phyloP scores from a whole-genome alignment of 2,329 filamentous ascomycete genomes.

The Dendrostoma leiphaemia region DNA sequence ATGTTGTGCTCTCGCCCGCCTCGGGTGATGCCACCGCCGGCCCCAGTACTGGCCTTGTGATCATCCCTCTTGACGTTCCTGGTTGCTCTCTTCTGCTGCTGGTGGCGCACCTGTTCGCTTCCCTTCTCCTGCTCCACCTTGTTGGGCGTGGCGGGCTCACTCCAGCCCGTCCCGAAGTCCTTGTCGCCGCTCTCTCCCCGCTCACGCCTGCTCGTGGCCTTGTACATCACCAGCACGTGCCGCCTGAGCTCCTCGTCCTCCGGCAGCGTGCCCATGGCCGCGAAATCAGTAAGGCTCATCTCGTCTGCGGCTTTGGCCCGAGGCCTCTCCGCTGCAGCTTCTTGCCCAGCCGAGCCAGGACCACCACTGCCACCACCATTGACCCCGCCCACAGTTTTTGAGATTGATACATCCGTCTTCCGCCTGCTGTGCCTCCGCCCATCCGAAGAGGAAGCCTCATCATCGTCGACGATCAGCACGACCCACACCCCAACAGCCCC shows the following conservation, averaged over 20 bases:
- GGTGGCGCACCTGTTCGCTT: neutral
- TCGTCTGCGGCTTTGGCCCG: neutral
- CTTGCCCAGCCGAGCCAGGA: neutral
- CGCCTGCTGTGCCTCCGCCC: neutral
- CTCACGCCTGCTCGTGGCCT: conserved; percentile 9
- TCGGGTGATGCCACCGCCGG: too few species aligned
- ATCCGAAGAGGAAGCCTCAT: conserved; percentile 33
- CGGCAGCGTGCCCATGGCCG: conserved; percentile 2
- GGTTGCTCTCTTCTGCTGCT: too few species aligned
- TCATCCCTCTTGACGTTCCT: neutral
- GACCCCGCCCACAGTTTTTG: neutral
- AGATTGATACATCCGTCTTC: neutral
- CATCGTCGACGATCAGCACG: conserved; percentile 70
- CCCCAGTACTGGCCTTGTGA: too few species aligned
- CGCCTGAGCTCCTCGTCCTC: conserved; percentile 13
- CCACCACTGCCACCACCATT: neutral
- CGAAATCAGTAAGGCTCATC: conserved; percentile 9
- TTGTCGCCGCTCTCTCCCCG: neutral
- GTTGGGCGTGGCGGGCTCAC: neutral
- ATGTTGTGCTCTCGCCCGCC: too few species aligned
- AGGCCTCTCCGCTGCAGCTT: neutral
- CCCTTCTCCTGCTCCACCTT: neutral
- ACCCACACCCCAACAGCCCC: conserved; percentile 76
- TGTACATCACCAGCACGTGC: conserved; percentile 7
- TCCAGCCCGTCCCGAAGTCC: neutral